Evolutionary conservation across 2,329 filamentous ascomycete species (phyloP).

Genomic region (Anisogramma anomala): DNA sequence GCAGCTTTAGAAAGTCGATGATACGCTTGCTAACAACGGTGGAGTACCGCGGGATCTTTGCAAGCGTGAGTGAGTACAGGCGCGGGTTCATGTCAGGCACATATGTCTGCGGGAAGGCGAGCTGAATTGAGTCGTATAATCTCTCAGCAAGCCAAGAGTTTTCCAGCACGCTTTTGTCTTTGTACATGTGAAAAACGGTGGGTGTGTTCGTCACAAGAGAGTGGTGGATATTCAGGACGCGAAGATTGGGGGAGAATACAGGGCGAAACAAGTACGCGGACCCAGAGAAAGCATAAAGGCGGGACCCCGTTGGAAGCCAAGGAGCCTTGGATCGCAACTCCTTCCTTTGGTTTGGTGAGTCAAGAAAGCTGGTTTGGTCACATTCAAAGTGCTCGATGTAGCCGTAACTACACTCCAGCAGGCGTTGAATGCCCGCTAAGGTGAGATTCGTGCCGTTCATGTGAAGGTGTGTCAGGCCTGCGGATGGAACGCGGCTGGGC

Average conservation of each 20-base stretch:
- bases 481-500: conserved; percentile 5
- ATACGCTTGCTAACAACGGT: conserved; percentile 38
- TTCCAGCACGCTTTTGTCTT: conserved; percentile 26
- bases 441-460: conserved; percentile 40
- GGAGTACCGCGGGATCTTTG: conserved; percentile 42
- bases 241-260: conserved; percentile 40
- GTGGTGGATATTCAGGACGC: conserved; percentile 44
- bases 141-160: conserved; percentile 34
- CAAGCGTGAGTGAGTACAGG: conserved; percentile 40
- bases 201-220: conserved; percentile 46
- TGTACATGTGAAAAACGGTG: conserved; percentile 29
- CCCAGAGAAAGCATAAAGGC: conserved; percentile 33
- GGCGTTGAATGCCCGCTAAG: conserved; percentile 27
- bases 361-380: conserved; percentile 25
- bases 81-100: conserved; percentile 46
- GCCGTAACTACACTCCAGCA: conserved; percentile 33
- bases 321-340: conserved; percentile 7
- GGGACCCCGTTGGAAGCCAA: conserved; percentile 22
- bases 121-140: conserved; percentile 29
- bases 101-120: conserved; percentile 37
- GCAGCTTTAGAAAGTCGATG: conserved; percentile 33
- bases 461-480: conserved; percentile 40
- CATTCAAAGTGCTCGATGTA: conserved; percentile 43
- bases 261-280: conserved; percentile 39
- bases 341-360: conserved; percentile 18